Conservation (phyloP, 208 protist genomes). For the Acanthamoeba culbertsoni region DNA sequence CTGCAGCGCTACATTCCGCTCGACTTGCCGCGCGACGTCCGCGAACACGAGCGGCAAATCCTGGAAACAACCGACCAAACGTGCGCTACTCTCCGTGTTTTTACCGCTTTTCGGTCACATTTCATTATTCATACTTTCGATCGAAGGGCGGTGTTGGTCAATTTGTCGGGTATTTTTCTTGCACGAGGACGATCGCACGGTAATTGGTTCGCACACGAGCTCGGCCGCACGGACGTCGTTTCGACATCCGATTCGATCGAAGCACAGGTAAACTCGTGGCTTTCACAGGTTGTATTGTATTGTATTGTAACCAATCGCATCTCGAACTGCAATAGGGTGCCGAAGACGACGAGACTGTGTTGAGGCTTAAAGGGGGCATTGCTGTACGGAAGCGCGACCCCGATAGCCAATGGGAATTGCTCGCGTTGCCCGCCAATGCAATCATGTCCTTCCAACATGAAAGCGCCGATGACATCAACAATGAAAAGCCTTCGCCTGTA, state of each 20-base stretch:
- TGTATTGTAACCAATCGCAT: neutral
- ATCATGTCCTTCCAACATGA: neutral
- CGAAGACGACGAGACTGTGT: neutral
- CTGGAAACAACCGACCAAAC: neutral
- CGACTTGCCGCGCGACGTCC: neutral
- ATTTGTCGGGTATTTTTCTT: slow-evolving; percentile 26
- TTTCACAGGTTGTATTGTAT: neutral
- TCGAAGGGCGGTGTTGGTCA: slow-evolving; percentile 22
- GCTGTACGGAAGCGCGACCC: neutral
- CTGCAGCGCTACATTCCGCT: neutral
- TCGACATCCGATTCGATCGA: neutral
- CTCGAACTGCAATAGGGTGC: neutral
- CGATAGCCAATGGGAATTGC: neutral
- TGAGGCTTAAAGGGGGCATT: slow-evolving; percentile 36
- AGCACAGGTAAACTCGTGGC: neutral
- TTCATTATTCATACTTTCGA: neutral
- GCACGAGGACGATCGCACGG: slow-evolving; percentile 12
- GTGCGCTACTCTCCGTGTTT: neutral
- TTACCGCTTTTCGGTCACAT: neutral
- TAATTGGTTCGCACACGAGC: slow-evolving; percentile 40
- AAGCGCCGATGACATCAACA: neutral
- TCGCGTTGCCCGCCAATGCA: neutral
- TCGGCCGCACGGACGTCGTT: neutral
- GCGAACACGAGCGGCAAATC: neutral
- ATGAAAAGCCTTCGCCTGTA: neutral